Base-by-base conservation (phyloP, 352 stramenopile species). In the Phytopythium aichiense region DNA sequence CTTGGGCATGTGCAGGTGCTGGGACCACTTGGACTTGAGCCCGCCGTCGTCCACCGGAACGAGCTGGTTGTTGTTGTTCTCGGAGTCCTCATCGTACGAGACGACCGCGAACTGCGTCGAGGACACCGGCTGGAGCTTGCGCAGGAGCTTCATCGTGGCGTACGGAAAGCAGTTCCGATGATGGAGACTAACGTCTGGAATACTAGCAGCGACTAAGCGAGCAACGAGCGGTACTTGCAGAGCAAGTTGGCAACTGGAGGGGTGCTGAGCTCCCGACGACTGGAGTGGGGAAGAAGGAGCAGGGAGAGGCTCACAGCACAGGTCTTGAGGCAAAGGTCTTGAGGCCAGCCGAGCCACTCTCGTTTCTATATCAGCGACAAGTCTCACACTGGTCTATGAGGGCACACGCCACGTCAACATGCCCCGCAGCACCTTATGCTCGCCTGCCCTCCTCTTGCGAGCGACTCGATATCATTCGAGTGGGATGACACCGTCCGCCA, bases 131-230 rank as follows among this genome's bases (percentile, higher is more conserved):
- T 67, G 65, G 9, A 76, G 60, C 43, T 61, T 65, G 13, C 60
- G 65, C 15, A 76, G 55, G 9, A 78, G 33, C 35, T 60, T 48
- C 63, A 42, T 48, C 63, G 37, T 72, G 11, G 52, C n/a, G 9
- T 18, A 25, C 4, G n/a, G 15, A 30, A 0, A n/a, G 25, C 7
- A 11, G 31, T 23, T 9, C 28, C 16, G 11, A 56, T 18, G 30
- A 13, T 16, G 5, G 40, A 7, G 40, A 16, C 35, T 40, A 22
- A 13, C 3, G 7, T 35, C 20, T 55, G 23, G 13, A 11, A 12
- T 9, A 20, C 50, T 28, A 20, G 50, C 28, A 6, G 28, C 18
- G 11, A 56, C 9, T 23, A 15, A 28, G 11, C 15, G 23, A 6
- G 7, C 13, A 35, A 1, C 25, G 54, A 22, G 25, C 15, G 23